Evolutionary conservation across 805 yeast genomes (phyloP).

Genomic region (Nakazawaea siamensis): DNA sequence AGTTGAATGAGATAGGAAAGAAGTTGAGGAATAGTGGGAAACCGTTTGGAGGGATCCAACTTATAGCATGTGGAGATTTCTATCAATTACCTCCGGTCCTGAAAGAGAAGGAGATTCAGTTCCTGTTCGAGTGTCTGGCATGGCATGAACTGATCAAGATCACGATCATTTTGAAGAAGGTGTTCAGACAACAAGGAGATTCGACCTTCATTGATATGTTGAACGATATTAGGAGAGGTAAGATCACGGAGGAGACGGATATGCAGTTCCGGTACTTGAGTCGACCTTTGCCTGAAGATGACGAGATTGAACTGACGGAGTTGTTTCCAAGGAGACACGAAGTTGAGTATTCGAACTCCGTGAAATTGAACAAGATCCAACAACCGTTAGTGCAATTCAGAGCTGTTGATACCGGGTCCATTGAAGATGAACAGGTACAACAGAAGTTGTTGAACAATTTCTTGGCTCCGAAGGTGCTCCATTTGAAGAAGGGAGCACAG

Average conservation of each 20-base stretch:
- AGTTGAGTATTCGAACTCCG: constrained; percentile 57
- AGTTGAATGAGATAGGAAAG: constrained; percentile 53
- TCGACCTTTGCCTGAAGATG: constrained; percentile 41
- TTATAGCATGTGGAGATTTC: constrained; percentile 74
- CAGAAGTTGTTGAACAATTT: constrained; percentile 44
- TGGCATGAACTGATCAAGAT: constrained; percentile 54
- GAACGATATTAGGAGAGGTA: constrained; percentile 65
- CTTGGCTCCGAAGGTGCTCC: constrained; percentile 50
- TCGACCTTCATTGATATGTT: constrained; percentile 62
- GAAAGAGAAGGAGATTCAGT: constrained; percentile 26
- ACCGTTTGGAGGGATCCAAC: constrained; percentile 80
- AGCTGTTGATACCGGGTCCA: constrained; percentile 48
- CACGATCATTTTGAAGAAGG: constrained; percentile 53
- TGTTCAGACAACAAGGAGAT: constrained; percentile 75
- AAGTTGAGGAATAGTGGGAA: constrained; percentile 30
- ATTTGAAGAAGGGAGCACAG: constrained; percentile 64
- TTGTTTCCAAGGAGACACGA: constrained; percentile 66
- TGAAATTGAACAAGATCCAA: constrained; percentile 36
- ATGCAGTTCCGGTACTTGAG: constrained; percentile 40
- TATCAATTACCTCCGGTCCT: constrained; percentile 75
- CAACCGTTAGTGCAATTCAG: constrained; percentile 34
- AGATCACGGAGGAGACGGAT: constrained; percentile 38
- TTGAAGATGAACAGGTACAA: constrained; percentile 30
- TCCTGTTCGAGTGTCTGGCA: constrained; percentile 57
- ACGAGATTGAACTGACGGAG: constrained; percentile 66